These are phyloP conservation scores for Teunomyces stri DNA, from an alignment of 805 yeast genomes.

Conservation along the genomic window DNA sequence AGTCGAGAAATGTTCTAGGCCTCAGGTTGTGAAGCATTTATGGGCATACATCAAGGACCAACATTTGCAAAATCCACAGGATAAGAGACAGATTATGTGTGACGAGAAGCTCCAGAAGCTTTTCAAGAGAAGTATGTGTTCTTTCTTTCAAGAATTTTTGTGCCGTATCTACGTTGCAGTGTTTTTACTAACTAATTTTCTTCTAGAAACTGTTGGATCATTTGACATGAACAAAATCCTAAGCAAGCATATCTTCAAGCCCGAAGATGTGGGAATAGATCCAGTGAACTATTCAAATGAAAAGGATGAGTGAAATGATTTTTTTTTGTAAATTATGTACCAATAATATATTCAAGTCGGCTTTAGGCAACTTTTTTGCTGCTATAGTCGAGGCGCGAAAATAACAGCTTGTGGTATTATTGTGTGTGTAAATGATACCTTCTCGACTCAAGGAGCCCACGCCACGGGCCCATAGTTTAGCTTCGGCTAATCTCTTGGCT, in stretches of 20 bases:
- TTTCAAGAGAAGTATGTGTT: slow-evolving; percentile 52
- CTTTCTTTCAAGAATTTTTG: too few species aligned
- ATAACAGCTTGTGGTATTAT: neutral
- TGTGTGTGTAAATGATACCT: neutral
- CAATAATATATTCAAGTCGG: neutral
- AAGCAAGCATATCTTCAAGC: slow-evolving; percentile 47
- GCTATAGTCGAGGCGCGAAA: neutral
- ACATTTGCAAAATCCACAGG: slow-evolving; percentile 63
- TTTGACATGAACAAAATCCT: slow-evolving; percentile 59
- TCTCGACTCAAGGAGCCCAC: neutral
- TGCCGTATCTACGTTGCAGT: too few species aligned
- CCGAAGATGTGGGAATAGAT: slow-evolving; percentile 23
- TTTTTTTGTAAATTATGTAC: slow-evolving; percentile 1
- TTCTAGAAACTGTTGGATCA: slow-evolving; percentile 42
- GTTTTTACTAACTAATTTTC: slow-evolving; percentile 9
- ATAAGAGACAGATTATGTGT: slow-evolving; percentile 62
- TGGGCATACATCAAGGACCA: slow-evolving; percentile 71
- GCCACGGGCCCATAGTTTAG: slow-evolving; percentile 22
- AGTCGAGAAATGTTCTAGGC: slow-evolving; percentile 48
- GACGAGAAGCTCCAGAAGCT: slow-evolving; percentile 55
- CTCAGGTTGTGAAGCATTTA: slow-evolving; percentile 64
- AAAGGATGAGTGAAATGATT: slow-evolving; percentile 4
- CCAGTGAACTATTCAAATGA: slow-evolving; percentile 4
- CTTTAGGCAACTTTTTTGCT: neutral
- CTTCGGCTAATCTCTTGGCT: slow-evolving; percentile 18